Evolutionary conservation across 805 yeast genomes (phyloP), one percentile per base, ranked within the genome.

Genomic region (Lachancea meyersii): DNA sequence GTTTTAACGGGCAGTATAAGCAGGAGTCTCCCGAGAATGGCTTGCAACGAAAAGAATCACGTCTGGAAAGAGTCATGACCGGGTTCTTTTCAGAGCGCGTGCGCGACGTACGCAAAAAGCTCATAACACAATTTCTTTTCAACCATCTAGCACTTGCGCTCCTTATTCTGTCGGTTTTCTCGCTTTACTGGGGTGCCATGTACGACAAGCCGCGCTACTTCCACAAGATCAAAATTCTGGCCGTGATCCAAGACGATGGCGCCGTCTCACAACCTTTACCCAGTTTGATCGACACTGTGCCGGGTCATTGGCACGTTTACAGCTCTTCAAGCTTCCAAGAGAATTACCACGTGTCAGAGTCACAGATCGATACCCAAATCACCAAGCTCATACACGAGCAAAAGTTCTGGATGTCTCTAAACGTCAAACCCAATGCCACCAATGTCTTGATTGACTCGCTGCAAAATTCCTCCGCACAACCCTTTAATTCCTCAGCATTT

Each of bases 351-450:
- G 43, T 50, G 23, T 48, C 58, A 42, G 39, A 47, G 42, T 47
- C 47, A 49, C 39, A 49, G 9, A 41, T 61, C 7, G 50, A 56
- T 26, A 67, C 67, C 3, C 73, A 74, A 48, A 55, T 80, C 17
- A 27, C 58, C 31, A 51, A 69, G 26, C 61, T 63, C 41, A 70
- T 83, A 3, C 77, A 74, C 51, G 73, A 72, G 40, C 76, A 79
- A 58, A 53, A 72, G 14, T 80, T 71, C 52, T 84, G 91, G 93
- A 71, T 75, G 19, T 74, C 82, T 0, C 63, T 81, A 27, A 74
- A 77, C 48, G 75, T 82, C 26, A 52, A 57, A 17, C 60, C 69
- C 11, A 71, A 76, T 51, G 76, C 82, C 1, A 68, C 79, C 4
- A 51, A 50, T 23, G 36, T 47, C 9, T 41, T 61, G 3, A 41